phyloP scores from a whole-genome alignment of 1,284 basidiomycete genomes.

The Naganishia sp. region DNA sequence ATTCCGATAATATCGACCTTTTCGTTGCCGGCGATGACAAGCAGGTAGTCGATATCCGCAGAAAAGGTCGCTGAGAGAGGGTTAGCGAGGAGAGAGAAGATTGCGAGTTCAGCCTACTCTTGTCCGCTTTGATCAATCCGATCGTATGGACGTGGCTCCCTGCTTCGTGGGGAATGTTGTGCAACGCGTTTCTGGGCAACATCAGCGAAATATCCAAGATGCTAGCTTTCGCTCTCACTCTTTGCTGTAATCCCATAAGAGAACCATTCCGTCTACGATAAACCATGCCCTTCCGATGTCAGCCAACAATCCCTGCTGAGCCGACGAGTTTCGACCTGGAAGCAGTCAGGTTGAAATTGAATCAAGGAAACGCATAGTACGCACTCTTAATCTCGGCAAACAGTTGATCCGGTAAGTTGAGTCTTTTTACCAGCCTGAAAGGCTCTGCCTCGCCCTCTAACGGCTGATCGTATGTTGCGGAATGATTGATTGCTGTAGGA shows the following conservation, averaged over 20 bases:
- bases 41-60: constrained; percentile 83
- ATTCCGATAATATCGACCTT: constrained; percentile 84
- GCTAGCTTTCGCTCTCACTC: constrained; percentile 61
- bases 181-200: not conserved
- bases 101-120: constrained; percentile 2
- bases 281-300: constrained; percentile 96
- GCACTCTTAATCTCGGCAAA: constrained; percentile 29
- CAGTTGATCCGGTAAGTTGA: constrained; percentile 17
- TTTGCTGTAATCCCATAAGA: constrained; percentile 95
- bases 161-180: constrained; percentile 67
- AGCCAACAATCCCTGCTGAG: constrained; percentile 73
- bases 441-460: constrained; percentile 46
- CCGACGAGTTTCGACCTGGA: constrained; percentile 24
- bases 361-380: constrained; percentile 40
- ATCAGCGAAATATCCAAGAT: not conserved
- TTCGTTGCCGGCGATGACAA: constrained; percentile 85
- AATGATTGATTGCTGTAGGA: constrained; percentile 20
- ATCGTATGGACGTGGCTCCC: constrained; percentile 87
- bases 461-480: constrained; percentile 32
- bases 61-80: constrained; percentile 72
- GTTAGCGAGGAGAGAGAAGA: not conserved
- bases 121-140: constrained; percentile 69
- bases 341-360: constrained; percentile 2
- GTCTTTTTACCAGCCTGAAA: not conserved
- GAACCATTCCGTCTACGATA: constrained; percentile 88